These are phyloP conservation scores for Cryptosporidium sp. DNA, from an alignment of 169 alveolate species.

Conservation along the genomic window DNA sequence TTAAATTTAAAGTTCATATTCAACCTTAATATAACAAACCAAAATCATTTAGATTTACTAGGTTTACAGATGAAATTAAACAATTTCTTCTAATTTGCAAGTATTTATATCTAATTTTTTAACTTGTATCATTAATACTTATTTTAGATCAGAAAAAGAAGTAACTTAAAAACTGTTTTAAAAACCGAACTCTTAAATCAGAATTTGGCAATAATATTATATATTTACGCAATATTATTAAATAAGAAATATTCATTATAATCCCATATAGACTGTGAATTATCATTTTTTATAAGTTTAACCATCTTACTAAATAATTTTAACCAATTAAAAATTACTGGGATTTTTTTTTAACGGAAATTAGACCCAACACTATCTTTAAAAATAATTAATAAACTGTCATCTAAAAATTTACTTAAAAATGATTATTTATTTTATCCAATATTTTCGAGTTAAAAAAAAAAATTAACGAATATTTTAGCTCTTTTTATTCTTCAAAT, in stretches of 20 bases:
- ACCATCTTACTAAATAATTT: background rate
- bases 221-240: background rate
- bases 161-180: background rate
- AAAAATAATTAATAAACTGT: background rate
- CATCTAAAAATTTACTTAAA: background rate
- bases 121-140: background rate
- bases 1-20: background rate
- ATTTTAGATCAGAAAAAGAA: background rate
- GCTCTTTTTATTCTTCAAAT: background rate
- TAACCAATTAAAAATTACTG: background rate
- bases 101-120: background rate
- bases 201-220: background rate
- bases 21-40: background rate
- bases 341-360: conserved; percentile 65
- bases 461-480: background rate
- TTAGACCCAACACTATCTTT: background rate
- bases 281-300: conserved; percentile 7
- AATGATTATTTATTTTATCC: background rate
- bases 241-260: conserved; percentile 26
- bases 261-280: background rate
- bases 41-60: background rate
- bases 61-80: conserved; percentile 19
- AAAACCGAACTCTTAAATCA: background rate
- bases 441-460: background rate
- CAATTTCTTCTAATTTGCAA: background rate